Conservation (phyloP, 148 eudicot species). For the Oxyria digyna region DNA sequence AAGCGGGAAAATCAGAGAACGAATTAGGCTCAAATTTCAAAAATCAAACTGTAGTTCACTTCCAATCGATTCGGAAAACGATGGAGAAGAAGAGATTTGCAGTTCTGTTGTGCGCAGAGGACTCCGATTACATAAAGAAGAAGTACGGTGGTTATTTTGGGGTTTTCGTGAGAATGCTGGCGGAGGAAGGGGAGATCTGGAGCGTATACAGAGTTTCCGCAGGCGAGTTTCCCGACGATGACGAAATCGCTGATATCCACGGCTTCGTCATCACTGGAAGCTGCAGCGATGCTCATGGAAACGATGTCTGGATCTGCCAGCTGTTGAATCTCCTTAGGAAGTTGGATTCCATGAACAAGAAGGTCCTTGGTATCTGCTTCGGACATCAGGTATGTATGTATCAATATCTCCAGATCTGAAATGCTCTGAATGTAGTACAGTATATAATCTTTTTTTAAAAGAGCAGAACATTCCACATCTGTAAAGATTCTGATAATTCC, state of each 20-base stretch:
- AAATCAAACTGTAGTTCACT: not conserved
- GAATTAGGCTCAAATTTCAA: not conserved
- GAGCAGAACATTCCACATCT: not conserved
- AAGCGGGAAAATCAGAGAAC: not conserved
- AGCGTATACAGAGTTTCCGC: constrained; percentile 36
- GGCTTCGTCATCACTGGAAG: constrained; percentile 94
- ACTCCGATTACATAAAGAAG: constrained; percentile 70
- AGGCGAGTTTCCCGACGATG: constrained; percentile 63
- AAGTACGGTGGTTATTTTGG: constrained; percentile 74
- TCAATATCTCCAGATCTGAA: not conserved
- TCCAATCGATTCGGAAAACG: not conserved
- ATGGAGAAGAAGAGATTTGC: constrained; percentile 32
- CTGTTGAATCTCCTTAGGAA: constrained; percentile 41
- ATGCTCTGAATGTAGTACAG: too few species aligned
- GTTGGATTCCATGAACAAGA: constrained; percentile 56
- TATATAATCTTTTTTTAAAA: too few species aligned
- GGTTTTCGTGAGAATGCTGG: constrained; percentile 60
- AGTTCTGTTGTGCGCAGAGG: constrained; percentile 72
- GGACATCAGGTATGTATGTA: constrained; percentile 72
- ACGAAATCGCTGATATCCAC: constrained; percentile 37
- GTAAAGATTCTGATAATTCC: too few species aligned
- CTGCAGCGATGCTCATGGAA: constrained; percentile 76
- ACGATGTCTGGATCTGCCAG: constrained; percentile 58
- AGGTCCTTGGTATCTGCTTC: constrained; percentile 86
- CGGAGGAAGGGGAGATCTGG: constrained; percentile 80